Evolutionary conservation across 306 rosid genomes (phyloP).

Genomic region (Purshia tridentata): DNA sequence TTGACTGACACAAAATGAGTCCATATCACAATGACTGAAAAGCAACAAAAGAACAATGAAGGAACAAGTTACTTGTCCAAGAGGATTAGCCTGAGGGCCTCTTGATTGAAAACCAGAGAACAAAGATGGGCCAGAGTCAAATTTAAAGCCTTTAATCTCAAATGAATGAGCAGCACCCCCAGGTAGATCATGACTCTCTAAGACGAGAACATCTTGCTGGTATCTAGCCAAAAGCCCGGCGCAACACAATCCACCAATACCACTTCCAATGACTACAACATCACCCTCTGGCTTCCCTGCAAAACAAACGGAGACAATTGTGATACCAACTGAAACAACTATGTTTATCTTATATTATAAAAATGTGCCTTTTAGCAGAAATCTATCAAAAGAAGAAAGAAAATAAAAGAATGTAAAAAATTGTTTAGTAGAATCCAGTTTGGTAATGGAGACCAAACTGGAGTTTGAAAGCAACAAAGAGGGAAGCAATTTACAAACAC

Average conservation of each 20-base stretch:
- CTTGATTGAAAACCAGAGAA: constrained; percentile 89
- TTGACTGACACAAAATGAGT: background rate
- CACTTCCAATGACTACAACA: constrained; percentile 84
- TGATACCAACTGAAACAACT: background rate
- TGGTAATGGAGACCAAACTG: too few species aligned
- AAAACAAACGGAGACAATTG: background rate
- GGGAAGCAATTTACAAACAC: too few species aligned
- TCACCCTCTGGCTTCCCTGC: constrained; percentile 66
- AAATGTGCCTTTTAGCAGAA: too few species aligned
- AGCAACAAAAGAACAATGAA: background rate
- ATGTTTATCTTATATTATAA: background rate
- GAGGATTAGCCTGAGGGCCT: constrained; percentile 94
- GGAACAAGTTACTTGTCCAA: constrained; percentile 51
- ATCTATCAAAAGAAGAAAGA: background rate
- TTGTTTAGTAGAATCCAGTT: too few species aligned
- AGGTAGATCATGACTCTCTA: constrained; percentile 81
- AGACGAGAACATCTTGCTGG: constrained; percentile 65
- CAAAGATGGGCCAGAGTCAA: constrained; percentile 89
- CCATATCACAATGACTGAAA: background rate
- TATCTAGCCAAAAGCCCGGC: constrained; percentile 82
- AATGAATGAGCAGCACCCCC: constrained; percentile 97
- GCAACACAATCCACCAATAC: constrained; percentile 81
- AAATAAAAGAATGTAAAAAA: background rate
- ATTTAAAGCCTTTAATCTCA: constrained; percentile 64
- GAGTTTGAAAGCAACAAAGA: too few species aligned